phyloP scores from a whole-genome alignment of 2,329 filamentous ascomycete species.

The Rhinocladiella mackenziei region DNA sequence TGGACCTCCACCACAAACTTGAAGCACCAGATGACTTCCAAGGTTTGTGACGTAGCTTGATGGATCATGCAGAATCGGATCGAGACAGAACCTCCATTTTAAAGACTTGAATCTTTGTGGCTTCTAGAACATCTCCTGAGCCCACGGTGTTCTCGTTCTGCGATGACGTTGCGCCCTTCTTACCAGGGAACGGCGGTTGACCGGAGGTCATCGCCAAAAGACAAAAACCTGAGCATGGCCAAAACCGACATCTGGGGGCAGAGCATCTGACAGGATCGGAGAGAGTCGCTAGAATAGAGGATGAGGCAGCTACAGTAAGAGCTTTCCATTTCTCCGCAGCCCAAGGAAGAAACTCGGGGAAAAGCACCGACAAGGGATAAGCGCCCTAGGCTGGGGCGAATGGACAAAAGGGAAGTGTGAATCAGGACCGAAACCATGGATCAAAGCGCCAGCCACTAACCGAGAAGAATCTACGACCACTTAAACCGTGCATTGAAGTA shows the following conservation, averaged over 20 bases:
- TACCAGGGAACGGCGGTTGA: constrained; percentile 14
- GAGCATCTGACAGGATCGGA: too few species aligned
- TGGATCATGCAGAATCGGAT: not conserved
- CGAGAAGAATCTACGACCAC: too few species aligned
- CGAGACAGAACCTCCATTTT: not conserved
- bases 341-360: constrained; percentile 1
- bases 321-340: constrained; percentile 3
- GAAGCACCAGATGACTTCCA: too few species aligned
- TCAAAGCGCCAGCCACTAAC: too few species aligned
- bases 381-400: too few species aligned
- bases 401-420: too few species aligned
- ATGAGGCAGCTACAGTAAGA: too few species aligned
- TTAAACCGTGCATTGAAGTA: too few species aligned
- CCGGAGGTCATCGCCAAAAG: constrained; percentile 11
- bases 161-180: constrained; percentile 3
- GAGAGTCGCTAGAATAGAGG: too few species aligned
- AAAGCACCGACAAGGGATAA: not conserved
- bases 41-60: too few species aligned
- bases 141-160: not conserved
- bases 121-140: constrained; percentile 1
- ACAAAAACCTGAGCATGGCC: not conserved
- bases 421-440: too few species aligned
- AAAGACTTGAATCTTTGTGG: not conserved
- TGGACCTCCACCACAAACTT: too few species aligned
- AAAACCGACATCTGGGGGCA: not conserved